Base-by-base conservation (phyloP, 2,329 filamentous ascomycete genomes). In the Fusarium illudens region DNA sequence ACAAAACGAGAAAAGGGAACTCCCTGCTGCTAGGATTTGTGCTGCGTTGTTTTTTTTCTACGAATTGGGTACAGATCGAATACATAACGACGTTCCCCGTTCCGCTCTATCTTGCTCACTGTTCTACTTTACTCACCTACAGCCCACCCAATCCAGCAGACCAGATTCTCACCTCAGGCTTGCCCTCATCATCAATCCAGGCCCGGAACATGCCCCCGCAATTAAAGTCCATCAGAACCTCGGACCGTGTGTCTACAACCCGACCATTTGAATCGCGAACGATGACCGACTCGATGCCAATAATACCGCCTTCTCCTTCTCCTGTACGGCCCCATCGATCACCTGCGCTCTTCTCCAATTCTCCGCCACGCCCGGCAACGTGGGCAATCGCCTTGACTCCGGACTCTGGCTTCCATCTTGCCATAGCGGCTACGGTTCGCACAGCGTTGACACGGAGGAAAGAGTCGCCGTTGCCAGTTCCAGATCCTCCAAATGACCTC, bases 181-280 rank as follows among this genome's bases (percentile, higher is more conserved):
- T 80, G 0, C 89, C 90, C 1, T 86, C 75, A 4, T 89, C 85
- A 65, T 92, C 86, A 19, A 92, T 81, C 86, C 91, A 95, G 1
- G 92, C 93, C 19, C 93, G 85, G 75, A 94, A 96, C 92, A 97
- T 94, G 0, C 94, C 94, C 5, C 90, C 91, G 71, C 92, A 96
- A 75, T 97, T 97, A 76, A 90, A 94, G 71, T 94, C 92, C 76
- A 89, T 91, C 15, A 94, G 80, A 6, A 96, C 84, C 53, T 86
- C 82, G 2, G 81, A 81, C 13, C 80, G 73, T 2, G 78, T 76
- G 2, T 79, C 79, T 2, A 84, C 75, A 6, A 82, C 71, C n/a
- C 69, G 68, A 0, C 84, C 83, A n/a, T 80, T 72, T 4, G 68
- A 78, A 62, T 85, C 80, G 3, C 78, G 75, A 11, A 84, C 80